phyloP scores from a whole-genome alignment of 805 yeast species.

The Grigorovia humatica region DNA sequence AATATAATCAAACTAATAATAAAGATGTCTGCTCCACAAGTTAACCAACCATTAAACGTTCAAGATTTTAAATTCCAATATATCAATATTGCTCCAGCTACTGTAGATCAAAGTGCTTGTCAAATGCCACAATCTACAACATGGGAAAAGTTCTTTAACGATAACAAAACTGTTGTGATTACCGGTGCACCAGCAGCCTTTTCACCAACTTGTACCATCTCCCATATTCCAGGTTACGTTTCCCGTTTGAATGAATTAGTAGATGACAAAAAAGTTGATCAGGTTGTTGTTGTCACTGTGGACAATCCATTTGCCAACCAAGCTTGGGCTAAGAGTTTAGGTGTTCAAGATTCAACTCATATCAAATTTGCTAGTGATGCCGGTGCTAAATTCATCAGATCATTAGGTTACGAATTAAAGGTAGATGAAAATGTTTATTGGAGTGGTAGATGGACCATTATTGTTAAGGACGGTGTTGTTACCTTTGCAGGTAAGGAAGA shows the following conservation, averaged over 20 bases:
- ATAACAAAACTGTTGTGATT: conserved; percentile 47
- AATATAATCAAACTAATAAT: neutral
- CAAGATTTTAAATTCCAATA: conserved; percentile 24
- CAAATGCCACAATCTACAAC: conserved; percentile 19
- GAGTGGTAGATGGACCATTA: conserved; percentile 62
- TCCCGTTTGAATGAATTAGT: conserved; percentile 37
- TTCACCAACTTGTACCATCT: conserved; percentile 69
- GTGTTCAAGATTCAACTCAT: conserved; percentile 29
- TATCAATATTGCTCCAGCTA: conserved; percentile 18
- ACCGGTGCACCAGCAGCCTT: conserved; percentile 82
- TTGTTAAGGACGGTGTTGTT: conserved; percentile 50
- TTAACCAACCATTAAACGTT: conserved; percentile 20
- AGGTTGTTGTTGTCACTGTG: conserved; percentile 50
- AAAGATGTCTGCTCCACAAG: conserved; percentile 12
- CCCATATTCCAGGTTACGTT: conserved; percentile 63
- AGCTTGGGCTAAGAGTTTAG: conserved; percentile 49
- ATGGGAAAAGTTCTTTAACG: conserved; percentile 21
- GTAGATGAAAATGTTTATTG: conserved; percentile 45
- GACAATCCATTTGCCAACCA: conserved; percentile 63
- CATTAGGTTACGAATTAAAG: conserved; percentile 50
- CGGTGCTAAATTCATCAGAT: conserved; percentile 44
- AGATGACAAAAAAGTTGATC: conserved; percentile 50
- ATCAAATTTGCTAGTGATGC: conserved; percentile 60
- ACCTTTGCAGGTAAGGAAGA: conserved; percentile 35
- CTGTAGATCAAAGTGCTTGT: conserved; percentile 23